These are phyloP conservation scores for Spinacia oleracea DNA, from an alignment of 179 eudicot species.

Conservation along the genomic window DNA sequence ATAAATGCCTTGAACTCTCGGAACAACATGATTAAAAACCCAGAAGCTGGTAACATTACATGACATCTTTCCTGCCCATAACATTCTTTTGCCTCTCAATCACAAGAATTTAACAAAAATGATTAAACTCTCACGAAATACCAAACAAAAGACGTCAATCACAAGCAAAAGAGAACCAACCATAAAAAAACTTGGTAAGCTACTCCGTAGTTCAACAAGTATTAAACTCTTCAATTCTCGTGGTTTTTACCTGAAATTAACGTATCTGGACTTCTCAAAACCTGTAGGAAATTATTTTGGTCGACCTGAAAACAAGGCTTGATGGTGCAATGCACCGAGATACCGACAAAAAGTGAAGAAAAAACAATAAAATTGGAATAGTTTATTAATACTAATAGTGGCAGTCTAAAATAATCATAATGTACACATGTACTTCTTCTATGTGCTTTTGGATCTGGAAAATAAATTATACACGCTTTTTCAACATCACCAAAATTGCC, in stretches of 20 bases:
- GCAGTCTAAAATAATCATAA: neutral
- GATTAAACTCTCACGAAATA: neutral
- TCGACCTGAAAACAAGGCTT: too few relatives aligned
- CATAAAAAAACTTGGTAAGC: too few relatives aligned
- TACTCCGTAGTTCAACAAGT: too few relatives aligned
- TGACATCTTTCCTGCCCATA: neutral
- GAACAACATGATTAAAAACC: neutral
- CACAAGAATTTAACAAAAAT: neutral
- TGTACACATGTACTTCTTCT: slow-evolving; percentile 9
- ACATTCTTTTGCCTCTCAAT: neutral
- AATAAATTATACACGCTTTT: slow-evolving; percentile 7
- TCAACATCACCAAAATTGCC: slow-evolving; percentile 16
- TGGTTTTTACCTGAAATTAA: too few relatives aligned
- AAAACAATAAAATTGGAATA: neutral
- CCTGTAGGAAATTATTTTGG: too few relatives aligned
- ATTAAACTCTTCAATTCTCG: too few relatives aligned
- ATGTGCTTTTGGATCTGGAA: neutral
- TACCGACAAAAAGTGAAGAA: neutral
- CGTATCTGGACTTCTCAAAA: too few relatives aligned
- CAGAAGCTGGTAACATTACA: neutral
- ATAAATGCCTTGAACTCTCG: slow-evolving; percentile 5
- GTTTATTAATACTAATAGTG: neutral
- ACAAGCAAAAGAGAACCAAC: neutral
- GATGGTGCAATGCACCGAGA: neutral
- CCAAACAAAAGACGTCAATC: neutral